These are phyloP conservation scores for Xylariaceae sp. DNA, from an alignment of 2,329 filamentous ascomycete species.

Conservation along the genomic window DNA sequence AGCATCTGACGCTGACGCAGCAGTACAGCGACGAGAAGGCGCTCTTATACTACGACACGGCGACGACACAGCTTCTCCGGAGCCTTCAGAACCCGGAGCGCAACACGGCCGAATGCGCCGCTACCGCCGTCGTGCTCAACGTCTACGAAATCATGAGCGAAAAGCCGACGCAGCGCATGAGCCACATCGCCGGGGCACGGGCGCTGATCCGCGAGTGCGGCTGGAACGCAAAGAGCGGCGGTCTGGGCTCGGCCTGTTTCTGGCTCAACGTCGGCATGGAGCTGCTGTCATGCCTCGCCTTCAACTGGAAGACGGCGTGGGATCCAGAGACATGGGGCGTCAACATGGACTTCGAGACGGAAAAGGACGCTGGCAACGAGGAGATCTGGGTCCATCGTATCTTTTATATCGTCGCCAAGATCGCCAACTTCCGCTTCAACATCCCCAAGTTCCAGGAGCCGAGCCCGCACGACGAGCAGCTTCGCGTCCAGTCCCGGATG, in stretches of 20 bases:
- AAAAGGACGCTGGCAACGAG: slow-evolving; percentile 51
- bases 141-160: slow-evolving; percentile 93
- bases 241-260: slow-evolving; percentile 83
- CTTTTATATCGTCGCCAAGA: slow-evolving; percentile 80
- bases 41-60: slow-evolving; percentile 76
- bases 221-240: slow-evolving; percentile 74
- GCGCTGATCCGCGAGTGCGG: slow-evolving; percentile 84
- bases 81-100: slow-evolving; percentile 78
- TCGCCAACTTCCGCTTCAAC: slow-evolving; percentile 75
- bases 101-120: slow-evolving; percentile 77
- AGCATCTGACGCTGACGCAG: slow-evolving; percentile 66
- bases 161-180: slow-evolving; percentile 72
- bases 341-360: slow-evolving; percentile 60
- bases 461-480: slow-evolving; percentile 57
- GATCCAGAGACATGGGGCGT: slow-evolving; percentile 87
- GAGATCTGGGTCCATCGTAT: slow-evolving; percentile 86
- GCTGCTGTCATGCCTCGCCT: slow-evolving; percentile 78
- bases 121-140: slow-evolving; percentile 80
- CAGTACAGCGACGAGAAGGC: slow-evolving; percentile 70
- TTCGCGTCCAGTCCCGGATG: slow-evolving; percentile 57
- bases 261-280: slow-evolving; percentile 93
- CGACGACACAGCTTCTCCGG: slow-evolving; percentile 70
- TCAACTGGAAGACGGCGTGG: slow-evolving; percentile 83
- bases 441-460: slow-evolving; percentile 56
- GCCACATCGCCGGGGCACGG: slow-evolving; percentile 78